phyloP scores from a whole-genome alignment of 805 yeast species.

The Ogataea haglerorum region DNA sequence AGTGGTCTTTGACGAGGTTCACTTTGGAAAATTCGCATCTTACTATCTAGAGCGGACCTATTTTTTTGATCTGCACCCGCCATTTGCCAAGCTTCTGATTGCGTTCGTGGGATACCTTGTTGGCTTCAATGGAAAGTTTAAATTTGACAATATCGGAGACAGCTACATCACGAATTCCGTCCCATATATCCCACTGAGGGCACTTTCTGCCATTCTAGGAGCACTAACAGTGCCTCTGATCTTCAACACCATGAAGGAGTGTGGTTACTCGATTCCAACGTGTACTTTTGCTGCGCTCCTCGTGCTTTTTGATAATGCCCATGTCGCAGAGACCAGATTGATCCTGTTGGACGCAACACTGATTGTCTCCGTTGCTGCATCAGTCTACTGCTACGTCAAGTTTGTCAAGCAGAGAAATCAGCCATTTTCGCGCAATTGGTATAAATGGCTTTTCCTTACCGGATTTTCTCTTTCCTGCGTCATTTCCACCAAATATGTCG shows the following conservation, averaged over 20 bases:
- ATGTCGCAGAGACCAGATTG: slow-evolving; percentile 83
- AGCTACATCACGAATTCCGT: slow-evolving; percentile 73
- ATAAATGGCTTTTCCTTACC: slow-evolving; percentile 79
- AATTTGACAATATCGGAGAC: slow-evolving; percentile 87
- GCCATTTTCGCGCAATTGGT: slow-evolving; percentile 76
- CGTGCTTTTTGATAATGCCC: slow-evolving; percentile 86
- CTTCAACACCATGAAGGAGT: slow-evolving; percentile 80
- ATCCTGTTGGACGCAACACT: slow-evolving; percentile 90
- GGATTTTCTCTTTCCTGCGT: slow-evolving; percentile 88
- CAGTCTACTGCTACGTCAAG: slow-evolving; percentile 73
- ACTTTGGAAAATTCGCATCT: slow-evolving; percentile 81
- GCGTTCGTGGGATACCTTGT: slow-evolving; percentile 86
- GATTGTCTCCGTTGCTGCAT: slow-evolving; percentile 74
- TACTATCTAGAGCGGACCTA: slow-evolving; percentile 86
- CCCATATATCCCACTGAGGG: slow-evolving; percentile 82
- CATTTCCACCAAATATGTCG: slow-evolving; percentile 94
- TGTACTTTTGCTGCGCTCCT: slow-evolving; percentile 72
- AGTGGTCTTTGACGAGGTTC: slow-evolving; percentile 86
- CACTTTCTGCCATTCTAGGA: slow-evolving; percentile 78
- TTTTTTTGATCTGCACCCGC: slow-evolving; percentile 97
- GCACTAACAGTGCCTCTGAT: slow-evolving; percentile 77
- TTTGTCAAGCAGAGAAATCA: slow-evolving; percentile 65
- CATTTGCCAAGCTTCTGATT: slow-evolving; percentile 89
- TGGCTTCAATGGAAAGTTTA: slow-evolving; percentile 90
- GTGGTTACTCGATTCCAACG: slow-evolving; percentile 74